Evolutionary conservation across 768 basidiomycete species (phyloP).

Genomic region (Pisolithus albus): DNA sequence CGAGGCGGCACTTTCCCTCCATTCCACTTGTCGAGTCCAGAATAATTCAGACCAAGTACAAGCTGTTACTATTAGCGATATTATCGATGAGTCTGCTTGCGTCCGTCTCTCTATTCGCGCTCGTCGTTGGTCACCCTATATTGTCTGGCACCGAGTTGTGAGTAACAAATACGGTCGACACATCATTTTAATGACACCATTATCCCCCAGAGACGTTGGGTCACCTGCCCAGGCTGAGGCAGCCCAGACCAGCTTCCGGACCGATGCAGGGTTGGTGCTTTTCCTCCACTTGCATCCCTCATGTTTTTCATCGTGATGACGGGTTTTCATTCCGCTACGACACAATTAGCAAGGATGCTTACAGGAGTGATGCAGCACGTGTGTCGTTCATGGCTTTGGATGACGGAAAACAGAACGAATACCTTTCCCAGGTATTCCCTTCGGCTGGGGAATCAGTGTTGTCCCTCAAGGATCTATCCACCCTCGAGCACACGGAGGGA

Average conservation of each 20-base stretch:
- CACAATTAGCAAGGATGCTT: constrained; percentile 14
- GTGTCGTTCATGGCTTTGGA: constrained; percentile 26
- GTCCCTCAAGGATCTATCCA: neutral
- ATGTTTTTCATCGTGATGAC: constrained; percentile 1
- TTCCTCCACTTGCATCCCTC: constrained; percentile 2
- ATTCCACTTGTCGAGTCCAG: neutral
- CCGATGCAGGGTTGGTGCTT: constrained; percentile 31
- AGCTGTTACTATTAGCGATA: neutral
- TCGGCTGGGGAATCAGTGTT: constrained; percentile 25
- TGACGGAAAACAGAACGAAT: constrained; percentile 19
- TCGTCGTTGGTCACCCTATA: constrained; percentile 40
- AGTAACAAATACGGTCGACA: constrained; percentile 11
- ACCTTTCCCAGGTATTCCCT: constrained; percentile 22
- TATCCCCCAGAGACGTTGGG: constrained; percentile 7
- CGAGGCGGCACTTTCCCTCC: constrained; percentile 19
- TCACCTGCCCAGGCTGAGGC: constrained; percentile 21
- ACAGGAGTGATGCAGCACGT: constrained; percentile 17
- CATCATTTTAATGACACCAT: constrained; percentile 9
- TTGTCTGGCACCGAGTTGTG: constrained; percentile 22
- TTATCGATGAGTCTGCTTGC: constrained; percentile 36
- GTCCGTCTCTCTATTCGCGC: constrained; percentile 35
- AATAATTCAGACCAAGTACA: neutral
- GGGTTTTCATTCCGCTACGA: constrained; percentile 8
- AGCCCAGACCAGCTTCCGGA: constrained; percentile 32
- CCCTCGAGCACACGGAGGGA: neutral